phyloP scores from a whole-genome alignment of 129 eudicot genomes.

The Chrysanthemum lavandulifolium region DNA sequence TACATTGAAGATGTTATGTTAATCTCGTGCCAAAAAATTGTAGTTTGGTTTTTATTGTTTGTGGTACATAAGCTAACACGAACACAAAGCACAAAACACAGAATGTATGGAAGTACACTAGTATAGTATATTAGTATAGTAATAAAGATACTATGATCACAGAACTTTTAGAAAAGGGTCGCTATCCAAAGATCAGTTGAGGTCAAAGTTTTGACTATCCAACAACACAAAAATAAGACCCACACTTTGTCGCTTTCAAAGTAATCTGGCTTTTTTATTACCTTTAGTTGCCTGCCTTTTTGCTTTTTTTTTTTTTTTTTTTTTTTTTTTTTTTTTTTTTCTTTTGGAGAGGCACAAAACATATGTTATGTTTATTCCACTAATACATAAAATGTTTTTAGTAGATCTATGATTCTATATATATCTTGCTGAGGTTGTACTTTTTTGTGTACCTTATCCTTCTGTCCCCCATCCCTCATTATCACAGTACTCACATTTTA shows the following conservation, averaged over 20 bases:
- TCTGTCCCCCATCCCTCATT: constrained; percentile 10
- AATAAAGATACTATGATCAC: neutral
- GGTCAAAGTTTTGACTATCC: constrained; percentile 37
- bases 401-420: neutral
- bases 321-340: constrained; percentile 12
- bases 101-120: neutral
- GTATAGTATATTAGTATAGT: neutral
- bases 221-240: constrained; percentile 30
- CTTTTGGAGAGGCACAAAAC: constrained; percentile 16
- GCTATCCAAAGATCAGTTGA: neutral
- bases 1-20: no score
- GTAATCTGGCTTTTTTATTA: constrained; percentile 22
- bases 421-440: constrained; percentile 22
- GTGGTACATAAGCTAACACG: no score
- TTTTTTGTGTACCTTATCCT: constrained; percentile 27
- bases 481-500: neutral
- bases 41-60: no score
- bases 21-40: no score
- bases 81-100: no score
- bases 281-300: constrained; percentile 1
- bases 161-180: constrained; percentile 31
- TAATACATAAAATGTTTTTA: neutral
- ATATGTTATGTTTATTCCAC: neutral
- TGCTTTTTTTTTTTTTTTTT: constrained; percentile 12
- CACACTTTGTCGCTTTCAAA: constrained; percentile 39